Evolutionary conservation across 768 basidiomycete genomes (phyloP), one percentile per base, ranked within the genome.

Genomic region (Leucocoprinus sp.): DNA sequence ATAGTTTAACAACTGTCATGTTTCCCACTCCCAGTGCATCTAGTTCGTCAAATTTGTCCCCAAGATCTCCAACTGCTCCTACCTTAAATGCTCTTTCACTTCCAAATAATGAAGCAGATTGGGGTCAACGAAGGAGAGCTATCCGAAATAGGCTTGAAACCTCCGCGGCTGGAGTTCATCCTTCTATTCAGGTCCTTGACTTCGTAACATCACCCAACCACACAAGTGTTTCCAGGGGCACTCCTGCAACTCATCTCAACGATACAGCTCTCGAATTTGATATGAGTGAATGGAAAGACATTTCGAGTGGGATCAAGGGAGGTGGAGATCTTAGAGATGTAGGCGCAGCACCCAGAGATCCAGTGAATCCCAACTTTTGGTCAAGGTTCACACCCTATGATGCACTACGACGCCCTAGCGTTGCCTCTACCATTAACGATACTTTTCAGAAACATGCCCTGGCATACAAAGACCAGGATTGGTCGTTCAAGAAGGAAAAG

Each of bases 31-130:
- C 50, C 19, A 48, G 44, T 26, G 28, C 35, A 19, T 26, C 34
- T 12, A 34, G 49, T 4, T 41, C 29, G 17, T 44, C 48, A 15
- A 38, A 29, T 22, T 45, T 49, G n/a, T 61, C 14, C 53, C 56
- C 52, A 31, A 52, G 53, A 15, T 52, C 56, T n/a, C 50, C 40
- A 6, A 45, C 37, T 5, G 43, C 21, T 15, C 18, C 27, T 17
- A 33, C 39, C 14, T 34, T 33, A 8, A 60, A 63, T 8, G 64
- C 68, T 8, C 59, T 61, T 18, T 69, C 67, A 21, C 68, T 75
- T 5, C 74, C 82, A 14, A 68, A 68, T 47, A 78, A 71, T 28
- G 75, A 75, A 45, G 68, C 66, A 26, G 80, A 81, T 56, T 79
- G 78, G 78, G 67, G 68, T 31, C 54, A 76, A n/a, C 69, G 71